Evolutionary conservation across 441 rosid genomes (phyloP).

Genomic region (Manihot esculenta): DNA sequence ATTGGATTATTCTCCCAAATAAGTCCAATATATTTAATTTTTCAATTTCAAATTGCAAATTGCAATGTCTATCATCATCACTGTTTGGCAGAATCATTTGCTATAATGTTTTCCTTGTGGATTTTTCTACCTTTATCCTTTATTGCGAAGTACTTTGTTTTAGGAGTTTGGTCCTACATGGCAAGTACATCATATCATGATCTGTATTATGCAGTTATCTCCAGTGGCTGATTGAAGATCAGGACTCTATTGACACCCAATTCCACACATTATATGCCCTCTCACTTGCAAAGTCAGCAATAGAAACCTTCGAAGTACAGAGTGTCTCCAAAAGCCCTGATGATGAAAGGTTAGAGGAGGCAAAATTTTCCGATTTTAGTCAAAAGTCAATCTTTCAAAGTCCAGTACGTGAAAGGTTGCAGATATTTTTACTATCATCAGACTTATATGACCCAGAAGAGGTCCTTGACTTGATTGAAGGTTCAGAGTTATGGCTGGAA

Average conservation of each 20-base stretch:
- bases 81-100: background rate
- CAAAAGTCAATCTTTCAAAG: slow-evolving; percentile 54
- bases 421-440: slow-evolving; percentile 79
- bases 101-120: background rate
- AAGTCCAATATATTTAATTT: background rate
- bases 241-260: slow-evolving; percentile 64
- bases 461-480: slow-evolving; percentile 81
- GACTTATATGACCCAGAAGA: slow-evolving; percentile 90
- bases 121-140: slow-evolving; percentile 10
- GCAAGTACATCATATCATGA: slow-evolving; percentile 19
- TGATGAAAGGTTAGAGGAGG: slow-evolving; percentile 38
- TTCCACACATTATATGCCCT: slow-evolving; percentile 85
- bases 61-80: background rate
- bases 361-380: slow-evolving; percentile 33
- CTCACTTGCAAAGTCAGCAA: slow-evolving; percentile 87
- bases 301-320: slow-evolving; percentile 52
- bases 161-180: background rate
- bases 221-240: slow-evolving; percentile 98
- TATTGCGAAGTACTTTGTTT: background rate
- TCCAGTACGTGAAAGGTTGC: slow-evolving; percentile 80
- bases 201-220: slow-evolving; percentile 57
- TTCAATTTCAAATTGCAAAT: background rate
- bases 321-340: slow-evolving; percentile 30
- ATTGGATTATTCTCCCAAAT: background rate
- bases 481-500: slow-evolving; percentile 92